Evolutionary conservation across 257 asterid genomes (phyloP), one percentile per base, ranked within the genome.

Genomic region (Plantago major): DNA sequence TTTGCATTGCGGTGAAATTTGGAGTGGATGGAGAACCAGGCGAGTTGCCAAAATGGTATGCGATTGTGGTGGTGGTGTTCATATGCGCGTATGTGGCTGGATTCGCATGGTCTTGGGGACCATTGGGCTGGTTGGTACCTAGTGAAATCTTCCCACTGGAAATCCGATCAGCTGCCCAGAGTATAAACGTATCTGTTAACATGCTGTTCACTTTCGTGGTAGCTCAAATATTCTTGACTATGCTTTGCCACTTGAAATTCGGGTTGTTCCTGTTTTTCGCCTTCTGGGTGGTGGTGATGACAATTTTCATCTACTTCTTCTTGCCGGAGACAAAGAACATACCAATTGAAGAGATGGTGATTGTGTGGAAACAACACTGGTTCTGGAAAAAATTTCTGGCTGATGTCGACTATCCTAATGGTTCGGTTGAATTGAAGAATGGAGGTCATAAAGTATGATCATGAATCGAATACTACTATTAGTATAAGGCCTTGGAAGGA

Each of bases 91-190:
- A 86, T 14, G 97, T 89, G 0, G 77, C 88, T 6, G 97, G 86
- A 28, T 86, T 89, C 49, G 89, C 94, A 0, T 82, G 94, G 95
- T 89, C 97, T 18, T 89, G 97, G 97, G 97, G 97, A 0, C 97
- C 97, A 5, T 72, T 89, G 6, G 97, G 94, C 1, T 86, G 97
- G 97, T 58, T 89, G 3, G 95, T 89, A 10, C 95, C 95, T 0
- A 89, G 96, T 67, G 95, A 89, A 64, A 89, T 89, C 6, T 89
- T 89, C 74, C 94, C 97, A 5, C 69, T 89, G 0, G 97, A 89
- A 56, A 79, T 89, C 15, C 80, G 97, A 19, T 89, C 95, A 0
- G 95, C 95, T 7, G 95, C 95, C 0, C 95, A 86, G 59, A 84
- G 94, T 68, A 30, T 89, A 4, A 89, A 76, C 22, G 95, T 89